Conservation (phyloP, 2,329 filamentous ascomycete genomes). For the Apiospora marii region DNA sequence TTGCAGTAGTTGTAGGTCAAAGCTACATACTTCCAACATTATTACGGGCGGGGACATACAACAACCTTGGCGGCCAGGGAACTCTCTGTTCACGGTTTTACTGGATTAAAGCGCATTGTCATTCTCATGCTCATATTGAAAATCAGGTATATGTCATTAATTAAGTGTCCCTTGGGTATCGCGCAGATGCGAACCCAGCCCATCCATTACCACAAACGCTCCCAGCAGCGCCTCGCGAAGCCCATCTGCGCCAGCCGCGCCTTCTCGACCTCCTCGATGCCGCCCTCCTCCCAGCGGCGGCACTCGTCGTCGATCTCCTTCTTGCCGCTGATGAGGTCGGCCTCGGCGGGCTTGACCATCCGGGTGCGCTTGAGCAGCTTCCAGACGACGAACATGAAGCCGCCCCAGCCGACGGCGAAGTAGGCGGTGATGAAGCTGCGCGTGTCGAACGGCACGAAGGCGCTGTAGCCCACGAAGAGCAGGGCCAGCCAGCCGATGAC, state of each 20-base stretch:
- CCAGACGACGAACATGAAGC: conserved; percentile 68
- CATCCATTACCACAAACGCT: conserved; percentile 46
- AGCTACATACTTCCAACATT: too few species aligned
- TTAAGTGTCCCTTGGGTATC: not conserved
- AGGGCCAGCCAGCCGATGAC: conserved; percentile 56
- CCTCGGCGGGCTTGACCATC: conserved; percentile 60
- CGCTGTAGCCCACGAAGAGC: conserved; percentile 64
- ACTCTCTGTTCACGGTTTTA: not conserved
- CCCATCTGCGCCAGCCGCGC: conserved; percentile 46
- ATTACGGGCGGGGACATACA: not conserved
- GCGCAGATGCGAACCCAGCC: not conserved
- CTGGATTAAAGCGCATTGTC: not conserved
- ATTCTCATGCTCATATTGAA: not conserved
- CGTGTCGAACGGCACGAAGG: conserved; percentile 58
- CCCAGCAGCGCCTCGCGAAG: conserved; percentile 47
- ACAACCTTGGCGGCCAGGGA: not conserved
- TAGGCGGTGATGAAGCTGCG: conserved; percentile 61
- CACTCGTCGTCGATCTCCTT: conserved; percentile 69
- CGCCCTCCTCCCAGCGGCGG: conserved; percentile 52
- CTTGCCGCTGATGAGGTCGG: conserved; percentile 69
- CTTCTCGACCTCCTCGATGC: conserved; percentile 54
- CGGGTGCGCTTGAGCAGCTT: conserved; percentile 71
- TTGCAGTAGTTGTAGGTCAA: not conserved
- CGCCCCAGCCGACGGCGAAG: conserved; percentile 60
- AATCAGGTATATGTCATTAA: not conserved